Base-by-base conservation (phyloP, 805 yeast species). In the Blastobotrys terrestris region DNA sequence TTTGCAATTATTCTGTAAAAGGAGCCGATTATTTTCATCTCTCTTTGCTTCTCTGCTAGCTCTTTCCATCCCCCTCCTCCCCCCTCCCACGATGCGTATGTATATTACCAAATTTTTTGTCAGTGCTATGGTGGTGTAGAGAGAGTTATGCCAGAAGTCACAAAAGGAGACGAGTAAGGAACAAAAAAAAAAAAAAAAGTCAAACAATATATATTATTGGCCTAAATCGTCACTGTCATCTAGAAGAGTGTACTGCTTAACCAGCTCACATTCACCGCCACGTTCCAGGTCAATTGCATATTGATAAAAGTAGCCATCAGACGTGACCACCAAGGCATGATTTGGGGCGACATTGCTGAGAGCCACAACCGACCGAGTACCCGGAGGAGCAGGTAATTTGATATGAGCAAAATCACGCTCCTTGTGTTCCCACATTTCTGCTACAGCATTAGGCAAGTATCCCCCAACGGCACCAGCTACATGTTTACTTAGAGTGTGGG, bases 231-330 rank as follows among this genome's bases (percentile, higher is more conserved):
- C 35, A 26, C 35, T 26, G 35, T 43, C 45, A 40, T 63, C 66
- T 20, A 64, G 46, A 5, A 85, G 70, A 3, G 84, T 77, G 62
- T 82, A 84, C 62, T 88, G 96, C 55, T 83, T 80, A 52, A 87
- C 71, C 55, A 89, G 71, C 41, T 85, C 79, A 69, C 98, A 92
- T 64, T 91, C 97, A 1, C 99, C 99, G 1, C 98, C 98, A 51
- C 91, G 71, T 55, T 84, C 95, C 0, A 94, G 84, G 56, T 89
- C 94, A 46, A 92, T 71, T 1, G 84, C 84, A 67, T 88, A 92
- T 49, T 85, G 87, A 61, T 84, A 85, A 59, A 87, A 85, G 58
- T 78, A 80, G 0, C 98, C 98, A 53, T 83, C 87, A 0, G 85
- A 77, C 0, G 96, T 87, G 2, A 88, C 87, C 3, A 90, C 92